Evolutionary conservation across 164 flowering plant genomes (phyloP).

Genomic region (Amborella trichopoda): DNA sequence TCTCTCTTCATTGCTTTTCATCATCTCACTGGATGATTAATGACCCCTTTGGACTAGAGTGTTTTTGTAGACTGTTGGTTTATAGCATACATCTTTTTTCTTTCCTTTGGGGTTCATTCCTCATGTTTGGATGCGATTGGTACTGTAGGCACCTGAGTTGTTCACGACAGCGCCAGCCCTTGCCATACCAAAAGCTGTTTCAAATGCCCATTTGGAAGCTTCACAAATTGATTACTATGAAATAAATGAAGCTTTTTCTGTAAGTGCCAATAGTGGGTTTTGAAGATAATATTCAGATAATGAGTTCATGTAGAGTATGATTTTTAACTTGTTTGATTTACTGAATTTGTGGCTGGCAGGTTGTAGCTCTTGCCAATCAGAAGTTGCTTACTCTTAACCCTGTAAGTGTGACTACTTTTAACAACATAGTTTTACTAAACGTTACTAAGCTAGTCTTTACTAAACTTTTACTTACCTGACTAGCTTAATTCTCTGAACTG

Average conservation of each 20-base stretch:
- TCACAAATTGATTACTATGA: conserved; percentile 87
- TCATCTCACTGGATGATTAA: too few species aligned
- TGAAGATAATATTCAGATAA: background rate
- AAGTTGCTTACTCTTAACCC: conserved; percentile 62
- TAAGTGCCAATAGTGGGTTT: conserved; percentile 19
- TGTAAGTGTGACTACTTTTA: conserved; percentile 38
- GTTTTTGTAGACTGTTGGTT: too few species aligned
- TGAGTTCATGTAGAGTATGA: background rate
- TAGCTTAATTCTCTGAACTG: too few species aligned
- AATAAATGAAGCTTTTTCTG: conserved; percentile 96
- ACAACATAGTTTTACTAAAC: too few species aligned
- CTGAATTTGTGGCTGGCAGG: conserved; percentile 41
- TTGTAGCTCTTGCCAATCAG: conserved; percentile 90
- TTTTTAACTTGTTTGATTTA: background rate
- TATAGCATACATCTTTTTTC: background rate
- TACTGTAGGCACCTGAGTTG: conserved; percentile 75
- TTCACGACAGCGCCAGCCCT: conserved; percentile 93
- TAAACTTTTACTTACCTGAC: too few species aligned
- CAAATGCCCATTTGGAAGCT: conserved; percentile 73
- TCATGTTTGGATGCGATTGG: conserved; percentile 7
- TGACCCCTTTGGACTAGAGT: too few species aligned
- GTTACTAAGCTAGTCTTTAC: too few species aligned
- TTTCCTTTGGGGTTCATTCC: background rate
- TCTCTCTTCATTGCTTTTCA: too few species aligned
- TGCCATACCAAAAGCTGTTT: conserved; percentile 92